Conservation (phyloP, 306 rosid species). For the Fragaria iinumae region DNA sequence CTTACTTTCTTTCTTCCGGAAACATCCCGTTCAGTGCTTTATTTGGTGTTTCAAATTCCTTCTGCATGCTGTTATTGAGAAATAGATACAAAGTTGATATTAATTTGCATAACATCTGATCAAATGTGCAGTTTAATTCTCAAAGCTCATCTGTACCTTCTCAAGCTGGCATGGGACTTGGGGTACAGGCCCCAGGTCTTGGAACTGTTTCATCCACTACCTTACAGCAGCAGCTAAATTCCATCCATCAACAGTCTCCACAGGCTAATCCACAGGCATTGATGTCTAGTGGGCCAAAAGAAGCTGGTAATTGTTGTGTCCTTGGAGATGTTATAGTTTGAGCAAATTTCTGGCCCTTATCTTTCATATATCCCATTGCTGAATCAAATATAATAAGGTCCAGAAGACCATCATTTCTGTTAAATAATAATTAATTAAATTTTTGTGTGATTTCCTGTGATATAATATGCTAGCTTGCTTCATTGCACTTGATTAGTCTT, state of each 20-base stretch:
- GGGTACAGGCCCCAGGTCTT: conserved; percentile 70
- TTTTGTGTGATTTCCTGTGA: neutral
- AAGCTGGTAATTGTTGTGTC: conserved; percentile 46
- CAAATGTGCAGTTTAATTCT: conserved; percentile 71
- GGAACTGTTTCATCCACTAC: conserved; percentile 57
- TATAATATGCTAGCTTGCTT: neutral
- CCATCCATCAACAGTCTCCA: conserved; percentile 73
- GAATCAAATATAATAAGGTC: neutral
- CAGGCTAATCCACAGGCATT: conserved; percentile 63
- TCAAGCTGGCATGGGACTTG: conserved; percentile 76
- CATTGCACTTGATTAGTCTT: neutral
- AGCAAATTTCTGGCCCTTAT: neutral
- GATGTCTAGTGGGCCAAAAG: conserved; percentile 58
- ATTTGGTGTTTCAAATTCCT: conserved; percentile 7
- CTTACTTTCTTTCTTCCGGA: neutral
- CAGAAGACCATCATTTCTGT: neutral
- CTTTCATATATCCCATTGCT: neutral
- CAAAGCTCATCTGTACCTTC: conserved; percentile 66
- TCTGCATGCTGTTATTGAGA: neutral
- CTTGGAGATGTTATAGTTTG: neutral
- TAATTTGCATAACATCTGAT: neutral
- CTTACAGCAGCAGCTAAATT: conserved; percentile 69
- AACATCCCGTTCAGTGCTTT: neutral
- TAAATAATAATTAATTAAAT: neutral
- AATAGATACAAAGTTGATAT: neutral